phyloP scores from a whole-genome alignment of 148 eudicot species.

The Fallopia convolvulus region DNA sequence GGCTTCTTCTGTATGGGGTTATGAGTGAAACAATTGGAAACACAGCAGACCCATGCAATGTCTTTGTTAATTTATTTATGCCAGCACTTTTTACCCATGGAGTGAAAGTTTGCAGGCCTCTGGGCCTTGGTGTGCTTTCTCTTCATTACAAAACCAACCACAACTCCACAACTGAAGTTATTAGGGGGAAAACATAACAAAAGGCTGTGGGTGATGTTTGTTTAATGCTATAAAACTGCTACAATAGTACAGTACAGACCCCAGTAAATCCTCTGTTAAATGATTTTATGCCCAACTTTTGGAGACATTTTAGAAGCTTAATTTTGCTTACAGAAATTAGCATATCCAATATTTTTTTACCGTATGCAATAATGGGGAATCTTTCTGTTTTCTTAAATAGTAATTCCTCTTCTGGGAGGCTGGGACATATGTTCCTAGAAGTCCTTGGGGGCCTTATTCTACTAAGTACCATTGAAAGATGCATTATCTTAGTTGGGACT shows the following conservation, averaged over 20 bases:
- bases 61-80: not conserved
- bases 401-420: not conserved
- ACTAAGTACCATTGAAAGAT: not conserved
- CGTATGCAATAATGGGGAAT: not conserved
- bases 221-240: not conserved
- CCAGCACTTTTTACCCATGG: not conserved
- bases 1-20: too few relatives aligned
- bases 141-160: not conserved
- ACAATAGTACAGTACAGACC: not conserved
- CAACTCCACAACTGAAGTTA: not conserved
- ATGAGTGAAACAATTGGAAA: not conserved
- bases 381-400: not conserved
- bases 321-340: not conserved
- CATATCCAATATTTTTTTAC: not conserved
- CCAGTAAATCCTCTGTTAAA: constrained; percentile 6
- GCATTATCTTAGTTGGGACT: not conserved
- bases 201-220: not conserved
- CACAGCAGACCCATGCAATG: not conserved
- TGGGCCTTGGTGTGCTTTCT: not conserved
- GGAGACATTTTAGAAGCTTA: not conserved
- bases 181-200: not conserved
- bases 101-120: not conserved
- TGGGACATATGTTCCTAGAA: not conserved
- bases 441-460: not conserved
- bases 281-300: not conserved